phyloP scores from a whole-genome alignment of 1,284 basidiomycete genomes.

The Trichosporon sp. region DNA sequence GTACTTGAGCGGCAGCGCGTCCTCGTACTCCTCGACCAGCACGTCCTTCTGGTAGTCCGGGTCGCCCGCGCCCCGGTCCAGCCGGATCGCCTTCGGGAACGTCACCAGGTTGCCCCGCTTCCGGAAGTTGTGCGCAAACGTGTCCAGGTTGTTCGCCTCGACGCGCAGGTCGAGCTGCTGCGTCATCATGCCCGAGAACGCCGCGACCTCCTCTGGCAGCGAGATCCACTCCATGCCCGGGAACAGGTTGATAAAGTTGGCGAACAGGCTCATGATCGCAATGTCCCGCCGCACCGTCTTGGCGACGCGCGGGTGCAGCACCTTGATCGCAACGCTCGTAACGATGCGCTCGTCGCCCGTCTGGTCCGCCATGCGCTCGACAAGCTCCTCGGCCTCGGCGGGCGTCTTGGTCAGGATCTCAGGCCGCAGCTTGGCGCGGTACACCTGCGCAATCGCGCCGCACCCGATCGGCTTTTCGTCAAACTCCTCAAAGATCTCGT shows the following conservation, averaged over 20 bases:
- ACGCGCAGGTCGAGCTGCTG: conserved; percentile 86
- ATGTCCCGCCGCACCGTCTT: conserved; percentile 84
- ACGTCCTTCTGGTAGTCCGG: conserved; percentile 58
- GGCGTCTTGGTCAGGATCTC: conserved; percentile 64
- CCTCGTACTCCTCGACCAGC: conserved; percentile 87
- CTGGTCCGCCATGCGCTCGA: conserved; percentile 29
- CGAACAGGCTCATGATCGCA: conserved; percentile 83
- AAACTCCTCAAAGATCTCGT: conserved; percentile 90
- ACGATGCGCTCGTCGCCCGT: conserved; percentile 54
- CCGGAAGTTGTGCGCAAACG: conserved; percentile 83
- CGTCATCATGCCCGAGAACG: conserved; percentile 97
- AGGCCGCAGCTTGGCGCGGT: conserved; percentile 75
- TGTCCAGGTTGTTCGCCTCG: conserved; percentile 81
- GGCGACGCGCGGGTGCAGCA: conserved; percentile 80
- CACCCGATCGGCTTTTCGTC: conserved; percentile 82
- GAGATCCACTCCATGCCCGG: conserved; percentile 97
- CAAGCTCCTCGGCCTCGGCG: conserved; percentile 40
- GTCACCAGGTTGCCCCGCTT: conserved; percentile 69
- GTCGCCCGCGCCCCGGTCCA: background rate
- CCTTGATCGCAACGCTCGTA: conserved; percentile 88
- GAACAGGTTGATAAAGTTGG: conserved; percentile 67
- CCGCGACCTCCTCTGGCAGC: conserved; percentile 88
- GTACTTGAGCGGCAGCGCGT: conserved; percentile 82
- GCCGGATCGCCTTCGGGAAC: conserved; percentile 59
- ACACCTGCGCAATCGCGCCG: conserved; percentile 97